These are phyloP conservation scores for Trichoderma harzianum DNA, from an alignment of 2,329 filamentous ascomycete species.

Conservation along the genomic window DNA sequence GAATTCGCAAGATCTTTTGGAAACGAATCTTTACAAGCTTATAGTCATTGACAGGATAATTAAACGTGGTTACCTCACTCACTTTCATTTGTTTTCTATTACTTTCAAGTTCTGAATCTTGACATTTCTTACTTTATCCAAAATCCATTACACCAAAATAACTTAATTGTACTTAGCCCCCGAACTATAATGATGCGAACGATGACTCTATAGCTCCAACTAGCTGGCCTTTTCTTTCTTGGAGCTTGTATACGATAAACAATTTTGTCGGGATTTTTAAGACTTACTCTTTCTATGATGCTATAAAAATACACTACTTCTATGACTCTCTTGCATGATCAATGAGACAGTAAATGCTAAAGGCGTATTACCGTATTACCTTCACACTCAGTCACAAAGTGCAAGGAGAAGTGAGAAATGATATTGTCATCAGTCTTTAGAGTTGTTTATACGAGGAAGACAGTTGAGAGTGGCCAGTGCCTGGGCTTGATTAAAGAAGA, in stretches of 20 bases:
- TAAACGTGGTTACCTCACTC: fast-evolving
- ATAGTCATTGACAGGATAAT: not conserved
- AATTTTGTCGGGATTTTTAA: not conserved
- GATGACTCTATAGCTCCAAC: not conserved
- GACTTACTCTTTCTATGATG: not conserved
- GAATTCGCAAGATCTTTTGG: not conserved
- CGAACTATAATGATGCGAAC: not conserved
- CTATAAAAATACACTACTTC: not conserved
- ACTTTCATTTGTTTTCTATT: not conserved
- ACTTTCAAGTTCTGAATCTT: not conserved
- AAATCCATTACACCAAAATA: not conserved
- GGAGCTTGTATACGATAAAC: not conserved
- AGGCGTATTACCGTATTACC: not conserved
- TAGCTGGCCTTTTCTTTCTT: not conserved
- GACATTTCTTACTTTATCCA: not conserved
- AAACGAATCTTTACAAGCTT: not conserved
- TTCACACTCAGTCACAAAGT: not conserved
- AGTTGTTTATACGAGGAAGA: not conserved
- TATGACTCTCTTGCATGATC: not conserved
- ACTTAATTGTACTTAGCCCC: not conserved
- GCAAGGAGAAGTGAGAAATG: not conserved
- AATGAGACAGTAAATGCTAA: not conserved
- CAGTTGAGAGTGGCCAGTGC: not conserved
- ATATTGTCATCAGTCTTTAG: not conserved
- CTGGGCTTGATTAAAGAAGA: not conserved